Evolutionary conservation across 163 green algal species (phyloP).

Genomic region (Prototheca cutis): DNA sequence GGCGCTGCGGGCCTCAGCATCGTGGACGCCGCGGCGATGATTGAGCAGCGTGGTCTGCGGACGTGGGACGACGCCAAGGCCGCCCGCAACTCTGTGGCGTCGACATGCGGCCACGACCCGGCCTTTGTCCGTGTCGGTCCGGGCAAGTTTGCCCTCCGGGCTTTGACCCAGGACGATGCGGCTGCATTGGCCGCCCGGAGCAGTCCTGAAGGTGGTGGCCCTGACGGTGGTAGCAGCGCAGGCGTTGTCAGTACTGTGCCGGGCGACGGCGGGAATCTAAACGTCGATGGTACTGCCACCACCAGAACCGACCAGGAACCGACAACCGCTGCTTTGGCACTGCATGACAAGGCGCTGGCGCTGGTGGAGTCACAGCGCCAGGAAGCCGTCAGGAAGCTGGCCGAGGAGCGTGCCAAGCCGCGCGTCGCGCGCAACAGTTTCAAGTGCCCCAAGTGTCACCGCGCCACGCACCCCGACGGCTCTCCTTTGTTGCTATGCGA

Average conservation of each 20-base stretch:
- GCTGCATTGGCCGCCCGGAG: not conserved
- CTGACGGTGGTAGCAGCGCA: not conserved
- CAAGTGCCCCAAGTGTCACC: constrained; percentile 48
- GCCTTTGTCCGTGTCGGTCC: constrained; percentile 32
- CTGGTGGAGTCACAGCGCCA: constrained; percentile 97
- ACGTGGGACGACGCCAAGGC: constrained; percentile 20
- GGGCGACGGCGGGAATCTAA: not conserved
- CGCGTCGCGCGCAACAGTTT: constrained; percentile 34
- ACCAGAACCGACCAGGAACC: no score
- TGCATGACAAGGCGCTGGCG: constrained; percentile 55
- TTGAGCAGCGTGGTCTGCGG: constrained; percentile 17
- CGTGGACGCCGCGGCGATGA: constrained; percentile 12
- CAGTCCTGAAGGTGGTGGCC: not conserved
- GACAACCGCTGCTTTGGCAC: no score
- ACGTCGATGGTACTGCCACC: no score
- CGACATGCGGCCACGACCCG: constrained; percentile 34
- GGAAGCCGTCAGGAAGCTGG: constrained; percentile 83
- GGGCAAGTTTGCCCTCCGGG: constrained; percentile 33
- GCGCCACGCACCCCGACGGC: constrained; percentile 34
- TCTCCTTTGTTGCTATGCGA: constrained; percentile 65
- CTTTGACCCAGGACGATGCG: constrained; percentile 10
- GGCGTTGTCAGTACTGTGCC: not conserved
- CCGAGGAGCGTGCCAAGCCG: constrained; percentile 2
- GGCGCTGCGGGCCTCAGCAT: constrained; percentile 14
- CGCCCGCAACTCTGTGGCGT: constrained; percentile 30